Conservation (phyloP, 371 early-diverging fungal species). For the Syncephalastrum racemosum region DNA sequence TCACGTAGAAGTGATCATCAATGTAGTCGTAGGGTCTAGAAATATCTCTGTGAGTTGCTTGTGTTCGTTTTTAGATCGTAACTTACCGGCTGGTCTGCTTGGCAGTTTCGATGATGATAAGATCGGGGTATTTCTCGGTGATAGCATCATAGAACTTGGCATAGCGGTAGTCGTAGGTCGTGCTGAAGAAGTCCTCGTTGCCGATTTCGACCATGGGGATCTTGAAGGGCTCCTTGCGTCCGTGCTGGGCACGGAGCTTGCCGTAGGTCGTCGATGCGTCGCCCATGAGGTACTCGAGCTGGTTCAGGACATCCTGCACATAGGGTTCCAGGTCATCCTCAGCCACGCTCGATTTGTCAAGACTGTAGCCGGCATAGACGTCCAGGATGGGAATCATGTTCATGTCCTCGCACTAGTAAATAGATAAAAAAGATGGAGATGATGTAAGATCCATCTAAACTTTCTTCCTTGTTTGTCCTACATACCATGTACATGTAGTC, state of each 20-base stretch:
- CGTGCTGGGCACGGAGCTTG: conserved; percentile 18
- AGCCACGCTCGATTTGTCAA: conserved; percentile 16
- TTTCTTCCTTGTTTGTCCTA: not conserved
- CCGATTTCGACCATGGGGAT: conserved; percentile 24
- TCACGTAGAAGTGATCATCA: conserved; percentile 24
- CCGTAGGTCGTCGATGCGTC: conserved; percentile 20
- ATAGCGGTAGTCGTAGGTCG: conserved; percentile 26
- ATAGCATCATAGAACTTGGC: conserved; percentile 26
- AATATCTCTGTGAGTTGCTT: not conserved
- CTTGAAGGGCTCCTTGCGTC: conserved; percentile 23
- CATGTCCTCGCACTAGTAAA: conserved; percentile 10
- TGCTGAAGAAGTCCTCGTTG: conserved; percentile 25
- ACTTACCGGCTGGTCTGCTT: conserved; percentile 2
- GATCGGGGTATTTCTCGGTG: conserved; percentile 15
- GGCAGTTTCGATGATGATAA: conserved; percentile 19
- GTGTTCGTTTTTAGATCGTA: no score
- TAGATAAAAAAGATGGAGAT: no score
- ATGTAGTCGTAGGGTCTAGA: conserved; percentile 16
- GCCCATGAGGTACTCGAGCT: conserved; percentile 31
- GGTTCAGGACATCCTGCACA: conserved; percentile 23
- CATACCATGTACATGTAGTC: conserved; percentile 25
- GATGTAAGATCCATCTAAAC: no score
- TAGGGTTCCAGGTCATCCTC: conserved; percentile 26
- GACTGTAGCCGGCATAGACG: conserved; percentile 21
- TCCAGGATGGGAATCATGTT: conserved; percentile 12